Conservation (phyloP, 345 rosid species). For the thale cress (Arabidopsis thaliana) region DNA sequence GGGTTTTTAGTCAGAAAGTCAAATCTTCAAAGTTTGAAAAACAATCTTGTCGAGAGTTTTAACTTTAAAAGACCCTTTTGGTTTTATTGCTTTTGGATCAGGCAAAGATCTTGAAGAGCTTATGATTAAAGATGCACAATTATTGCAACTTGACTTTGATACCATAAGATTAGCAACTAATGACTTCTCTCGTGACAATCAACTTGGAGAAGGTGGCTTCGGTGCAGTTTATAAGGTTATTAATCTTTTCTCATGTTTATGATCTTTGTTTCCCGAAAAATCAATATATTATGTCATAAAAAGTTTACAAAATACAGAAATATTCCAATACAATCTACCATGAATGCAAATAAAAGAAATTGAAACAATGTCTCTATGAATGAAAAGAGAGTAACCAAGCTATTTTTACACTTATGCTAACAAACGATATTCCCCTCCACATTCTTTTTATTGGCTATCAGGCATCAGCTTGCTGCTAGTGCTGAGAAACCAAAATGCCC, state of each 20-base stretch:
- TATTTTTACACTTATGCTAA: no score
- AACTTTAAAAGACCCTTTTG: neutral
- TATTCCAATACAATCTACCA: no score
- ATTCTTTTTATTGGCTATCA: no score
- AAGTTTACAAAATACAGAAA: no score
- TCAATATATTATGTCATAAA: no score
- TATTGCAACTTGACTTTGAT: conserved; percentile 24
- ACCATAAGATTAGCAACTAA: conserved; percentile 32
- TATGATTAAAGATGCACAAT: neutral
- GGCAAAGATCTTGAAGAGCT: neutral
- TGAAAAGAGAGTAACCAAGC: no score
- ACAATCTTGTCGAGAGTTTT: neutral
- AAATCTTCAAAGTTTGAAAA: neutral
- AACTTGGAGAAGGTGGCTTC: conserved; percentile 38
- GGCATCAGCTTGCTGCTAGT: no score
- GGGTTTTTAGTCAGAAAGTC: neutral
- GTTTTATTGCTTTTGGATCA: conserved; percentile 12
- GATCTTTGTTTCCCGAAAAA: neutral
- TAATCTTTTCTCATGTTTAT: neutral
- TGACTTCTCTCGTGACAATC: conserved; percentile 20
- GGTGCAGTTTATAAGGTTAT: conserved; percentile 38
- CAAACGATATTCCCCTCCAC: no score
- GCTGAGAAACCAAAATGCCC: no score
- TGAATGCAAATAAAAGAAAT: no score
- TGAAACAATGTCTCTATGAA: no score